Conservation (phyloP, 495 filamentous ascomycete species). For the Xylaria telfairii region DNA sequence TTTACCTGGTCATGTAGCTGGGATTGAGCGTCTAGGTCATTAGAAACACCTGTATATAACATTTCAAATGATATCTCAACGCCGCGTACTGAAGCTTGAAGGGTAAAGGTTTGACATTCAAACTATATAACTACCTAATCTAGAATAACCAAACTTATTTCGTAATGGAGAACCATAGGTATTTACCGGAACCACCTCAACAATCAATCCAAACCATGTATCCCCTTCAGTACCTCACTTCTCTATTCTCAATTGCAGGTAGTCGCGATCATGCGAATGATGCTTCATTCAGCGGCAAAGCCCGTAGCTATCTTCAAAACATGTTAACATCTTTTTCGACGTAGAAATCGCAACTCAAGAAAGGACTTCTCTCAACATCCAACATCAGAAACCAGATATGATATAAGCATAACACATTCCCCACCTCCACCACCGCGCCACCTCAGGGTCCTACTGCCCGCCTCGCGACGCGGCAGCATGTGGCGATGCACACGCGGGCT, state of each 20-base stretch:
- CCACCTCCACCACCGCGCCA: conserved; percentile 42
- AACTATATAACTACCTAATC: neutral
- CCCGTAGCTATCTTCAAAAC: neutral
- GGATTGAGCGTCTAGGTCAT: neutral
- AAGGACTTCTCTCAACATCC: conserved; percentile 25
- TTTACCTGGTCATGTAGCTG: neutral
- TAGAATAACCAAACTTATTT: neutral
- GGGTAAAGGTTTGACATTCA: neutral
- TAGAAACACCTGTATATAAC: conserved; percentile 1
- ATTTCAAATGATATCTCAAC: too few species aligned
- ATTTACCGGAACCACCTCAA: neutral
- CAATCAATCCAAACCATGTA: neutral
- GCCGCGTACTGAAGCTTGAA: too few species aligned
- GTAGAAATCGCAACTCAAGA: neutral
- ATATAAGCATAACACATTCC: conserved; percentile 53
- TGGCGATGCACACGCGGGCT: conserved; percentile 54
- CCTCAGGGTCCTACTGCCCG: conserved; percentile 32
- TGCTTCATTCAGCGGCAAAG: neutral
- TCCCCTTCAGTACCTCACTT: neutral
- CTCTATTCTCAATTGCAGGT: neutral
- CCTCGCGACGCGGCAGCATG: conserved; percentile 48
- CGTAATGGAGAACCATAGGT: neutral
- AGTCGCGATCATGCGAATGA: neutral
- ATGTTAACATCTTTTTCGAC: conserved; percentile 24
- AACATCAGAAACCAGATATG: conserved; percentile 55